These are phyloP conservation scores for Fraxinus cuspidata DNA, from an alignment of 257 asterid genomes.

Conservation along the genomic window DNA sequence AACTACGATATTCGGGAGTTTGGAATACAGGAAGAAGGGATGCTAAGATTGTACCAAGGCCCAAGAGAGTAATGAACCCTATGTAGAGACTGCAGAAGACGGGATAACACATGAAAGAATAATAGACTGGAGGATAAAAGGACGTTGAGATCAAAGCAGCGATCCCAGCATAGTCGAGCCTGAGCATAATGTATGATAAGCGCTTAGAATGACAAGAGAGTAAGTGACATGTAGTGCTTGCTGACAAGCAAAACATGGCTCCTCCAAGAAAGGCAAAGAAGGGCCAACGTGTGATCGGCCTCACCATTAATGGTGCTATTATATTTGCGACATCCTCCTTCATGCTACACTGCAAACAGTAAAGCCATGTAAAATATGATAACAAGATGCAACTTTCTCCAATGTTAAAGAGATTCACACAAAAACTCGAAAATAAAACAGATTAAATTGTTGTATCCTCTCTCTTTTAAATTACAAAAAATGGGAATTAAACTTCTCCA, in stretches of 20 bases:
- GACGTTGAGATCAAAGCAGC: conserved; percentile 91
- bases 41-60: conserved; percentile 60
- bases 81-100: conserved; percentile 79
- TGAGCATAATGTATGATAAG: conserved; percentile 76
- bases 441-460: background rate
- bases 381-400: background rate
- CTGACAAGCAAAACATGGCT: conserved; percentile 92
- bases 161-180: conserved; percentile 89
- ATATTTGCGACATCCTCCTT: conserved; percentile 78
- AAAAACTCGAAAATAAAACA: background rate
- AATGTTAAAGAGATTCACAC: background rate
- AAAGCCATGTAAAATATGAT: conserved; percentile 16
- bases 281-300: conserved; percentile 97
- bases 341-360: conserved; percentile 58
- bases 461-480: background rate
- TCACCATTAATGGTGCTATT: conserved; percentile 64
- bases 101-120: conserved; percentile 95
- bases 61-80: conserved; percentile 81
- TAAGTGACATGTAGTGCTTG: conserved; percentile 92
- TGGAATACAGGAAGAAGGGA: conserved; percentile 90
- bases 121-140: conserved; percentile 92
- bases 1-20: conserved; percentile 67
- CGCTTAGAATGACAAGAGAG: conserved; percentile 87
- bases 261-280: conserved; percentile 92
- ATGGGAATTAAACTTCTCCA: background rate